These are phyloP conservation scores for Tetradesmus obliquus DNA, from an alignment of 139 green algal species.

Conservation along the genomic window DNA sequence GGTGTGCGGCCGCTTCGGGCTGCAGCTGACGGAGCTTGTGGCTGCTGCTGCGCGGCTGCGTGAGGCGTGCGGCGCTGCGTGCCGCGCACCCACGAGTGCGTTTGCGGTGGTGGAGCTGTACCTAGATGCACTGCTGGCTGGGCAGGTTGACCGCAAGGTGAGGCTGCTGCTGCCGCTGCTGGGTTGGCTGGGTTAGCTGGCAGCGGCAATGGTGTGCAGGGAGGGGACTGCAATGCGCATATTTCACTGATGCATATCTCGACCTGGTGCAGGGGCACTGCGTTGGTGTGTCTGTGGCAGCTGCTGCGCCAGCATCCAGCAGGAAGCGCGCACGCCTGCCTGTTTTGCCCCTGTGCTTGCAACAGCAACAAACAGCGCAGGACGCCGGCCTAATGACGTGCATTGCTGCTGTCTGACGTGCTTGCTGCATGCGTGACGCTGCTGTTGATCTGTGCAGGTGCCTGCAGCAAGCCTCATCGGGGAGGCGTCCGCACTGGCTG, in stretches of 20 bases:
- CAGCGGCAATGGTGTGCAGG: no score
- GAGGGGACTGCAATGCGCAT: no score
- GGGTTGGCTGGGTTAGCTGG: no score
- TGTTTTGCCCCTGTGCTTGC: no score
- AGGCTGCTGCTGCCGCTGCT: neutral
- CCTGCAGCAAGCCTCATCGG: conserved; percentile 1
- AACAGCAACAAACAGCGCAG: no score
- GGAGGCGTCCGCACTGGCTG: neutral
- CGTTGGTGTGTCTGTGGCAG: no score
- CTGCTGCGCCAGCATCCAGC: no score
- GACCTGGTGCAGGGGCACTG: no score
- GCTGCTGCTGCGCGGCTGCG: neutral
- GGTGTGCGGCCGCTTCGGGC: neutral
- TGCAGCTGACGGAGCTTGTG: neutral
- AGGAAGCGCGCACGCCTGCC: no score
- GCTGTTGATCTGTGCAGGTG: conserved; percentile 8
- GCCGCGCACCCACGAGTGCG: neutral
- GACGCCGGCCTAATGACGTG: no score
- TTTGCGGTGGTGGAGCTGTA: conserved; percentile 13
- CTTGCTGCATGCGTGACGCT: neutral
- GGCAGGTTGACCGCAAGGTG: conserved; percentile 13
- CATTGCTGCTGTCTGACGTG: no score
- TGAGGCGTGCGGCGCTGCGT: neutral
- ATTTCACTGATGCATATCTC: no score
- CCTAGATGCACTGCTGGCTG: neutral